Evolutionary conservation across 2,329 filamentous ascomycete genomes (phyloP).

Genomic region (Penicillium sclerotiorum): DNA sequence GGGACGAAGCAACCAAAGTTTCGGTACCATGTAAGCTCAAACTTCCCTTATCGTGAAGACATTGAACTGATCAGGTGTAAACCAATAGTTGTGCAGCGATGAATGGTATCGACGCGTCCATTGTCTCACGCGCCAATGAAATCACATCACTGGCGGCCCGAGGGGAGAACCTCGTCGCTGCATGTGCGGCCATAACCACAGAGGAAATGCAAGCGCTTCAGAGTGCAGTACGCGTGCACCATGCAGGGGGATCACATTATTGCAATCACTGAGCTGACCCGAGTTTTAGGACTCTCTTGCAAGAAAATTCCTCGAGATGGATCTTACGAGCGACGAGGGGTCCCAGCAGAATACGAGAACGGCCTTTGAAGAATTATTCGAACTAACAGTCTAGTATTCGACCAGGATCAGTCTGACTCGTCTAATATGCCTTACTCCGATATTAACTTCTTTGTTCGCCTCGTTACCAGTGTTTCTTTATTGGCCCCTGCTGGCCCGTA

Average conservation of each 20-base stretch:
- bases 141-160: conserved; percentile 68
- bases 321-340: conserved; percentile 12
- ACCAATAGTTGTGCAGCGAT: conserved; percentile 70
- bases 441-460: neutral
- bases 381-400: conserved; percentile 1
- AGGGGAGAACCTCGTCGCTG: conserved; percentile 74
- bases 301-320: conserved; percentile 18
- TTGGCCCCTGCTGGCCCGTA: neutral
- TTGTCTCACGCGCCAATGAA: conserved; percentile 75
- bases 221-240: conserved; percentile 57
- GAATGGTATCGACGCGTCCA: conserved; percentile 74
- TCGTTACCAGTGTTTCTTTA: conserved; percentile 2
- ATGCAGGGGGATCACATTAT: neutral
- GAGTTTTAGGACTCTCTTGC: conserved; percentile 15
- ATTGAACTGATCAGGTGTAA: neutral
- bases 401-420: neutral
- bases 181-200: conserved; percentile 68
- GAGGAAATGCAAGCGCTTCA: conserved; percentile 68
- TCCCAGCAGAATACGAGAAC: conserved; percentile 5
- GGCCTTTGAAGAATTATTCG: conserved; percentile 17
- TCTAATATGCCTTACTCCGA: neutral
- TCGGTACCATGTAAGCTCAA: conserved; percentile 66
- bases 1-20: conserved; percentile 77
- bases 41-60: neutral
- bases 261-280: conserved; percentile 14